A percentile compares a stretch with the other conserved stretches of the same genome.
Conservation (phyloP, 139 green algal genomes). For the Chlamydomonas eustigma region DNA sequence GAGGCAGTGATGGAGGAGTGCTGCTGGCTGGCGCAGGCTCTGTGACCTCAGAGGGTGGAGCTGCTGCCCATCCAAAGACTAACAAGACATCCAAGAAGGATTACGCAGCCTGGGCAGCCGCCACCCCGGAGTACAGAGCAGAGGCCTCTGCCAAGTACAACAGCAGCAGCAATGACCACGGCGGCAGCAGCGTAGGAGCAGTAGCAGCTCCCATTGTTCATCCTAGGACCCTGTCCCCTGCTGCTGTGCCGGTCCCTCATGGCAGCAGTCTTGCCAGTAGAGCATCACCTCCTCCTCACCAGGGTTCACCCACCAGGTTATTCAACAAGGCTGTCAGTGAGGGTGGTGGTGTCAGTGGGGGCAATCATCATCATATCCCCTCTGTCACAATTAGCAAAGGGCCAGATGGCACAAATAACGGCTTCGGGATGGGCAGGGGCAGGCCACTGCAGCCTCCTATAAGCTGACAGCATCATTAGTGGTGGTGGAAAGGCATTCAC, state of each 20-base stretch:
- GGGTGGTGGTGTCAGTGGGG: background rate
- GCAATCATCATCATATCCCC: background rate
- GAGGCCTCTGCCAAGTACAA: slow-evolving; percentile 21
- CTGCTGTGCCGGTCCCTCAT: background rate
- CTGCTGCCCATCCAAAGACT: too few relatives aligned
- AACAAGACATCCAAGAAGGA: slow-evolving; percentile 41
- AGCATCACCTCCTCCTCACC: background rate
- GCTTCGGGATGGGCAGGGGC: slow-evolving; percentile 10
- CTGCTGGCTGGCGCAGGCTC: too few relatives aligned
- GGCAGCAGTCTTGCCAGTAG: background rate
- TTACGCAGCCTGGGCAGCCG: slow-evolving; percentile 48
- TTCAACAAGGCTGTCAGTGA: background rate
- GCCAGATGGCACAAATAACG: background rate
- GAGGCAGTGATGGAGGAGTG: background rate
- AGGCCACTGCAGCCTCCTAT: background rate
- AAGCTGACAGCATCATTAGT: too few relatives aligned
- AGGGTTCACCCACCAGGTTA: background rate
- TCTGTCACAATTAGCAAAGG: slow-evolving; percentile 2
- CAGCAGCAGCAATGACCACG: background rate
- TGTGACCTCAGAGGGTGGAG: background rate
- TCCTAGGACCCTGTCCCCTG: background rate
- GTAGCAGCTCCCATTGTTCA: background rate
- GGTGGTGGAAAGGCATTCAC: too few relatives aligned
- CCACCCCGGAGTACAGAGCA: slow-evolving; percentile 41
- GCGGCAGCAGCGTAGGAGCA: background rate